A percentile compares a stretch with the other conserved stretches of the same genome.
These are phyloP conservation scores for Paspalum notatum DNA, from an alignment of 176 grass and related monocot species.

Conservation along the genomic window DNA sequence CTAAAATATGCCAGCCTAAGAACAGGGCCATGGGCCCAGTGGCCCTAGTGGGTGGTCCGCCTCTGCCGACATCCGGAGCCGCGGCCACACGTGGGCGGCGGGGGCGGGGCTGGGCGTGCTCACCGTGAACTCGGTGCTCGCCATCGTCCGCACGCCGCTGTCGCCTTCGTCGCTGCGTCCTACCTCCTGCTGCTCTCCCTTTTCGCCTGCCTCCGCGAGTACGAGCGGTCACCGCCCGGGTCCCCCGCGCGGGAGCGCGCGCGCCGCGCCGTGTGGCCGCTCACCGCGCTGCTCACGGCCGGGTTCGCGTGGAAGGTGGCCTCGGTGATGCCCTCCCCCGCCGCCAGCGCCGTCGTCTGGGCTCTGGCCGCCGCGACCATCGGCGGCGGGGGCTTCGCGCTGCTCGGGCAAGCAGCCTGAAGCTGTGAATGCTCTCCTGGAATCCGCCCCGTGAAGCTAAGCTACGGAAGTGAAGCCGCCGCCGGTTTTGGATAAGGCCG, in stretches of 20 bases:
- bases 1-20: too few species aligned
- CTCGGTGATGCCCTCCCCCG: constrained; percentile 2
- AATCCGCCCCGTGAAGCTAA: too few species aligned
- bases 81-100: not conserved
- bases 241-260: not conserved
- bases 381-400: not conserved
- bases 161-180: constrained; percentile 9
- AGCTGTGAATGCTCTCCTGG: too few species aligned
- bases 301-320: not conserved
- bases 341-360: constrained; percentile 1
- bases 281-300: not conserved
- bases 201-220: not conserved
- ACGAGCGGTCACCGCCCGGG: not conserved
- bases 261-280: too few species aligned
- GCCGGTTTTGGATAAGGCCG: too few species aligned
- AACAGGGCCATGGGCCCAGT: too few species aligned
- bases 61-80: too few species aligned
- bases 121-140: constrained; percentile 11
- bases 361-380: not conserved
- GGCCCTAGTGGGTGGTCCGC: too few species aligned
- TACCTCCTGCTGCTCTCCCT: not conserved
- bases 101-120: not conserved
- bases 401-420: too few species aligned
- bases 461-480: too few species aligned
- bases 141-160: constrained; percentile 9